Conservation (phyloP, 139 green algal species). For the Chlamydomonas incerta region DNA sequence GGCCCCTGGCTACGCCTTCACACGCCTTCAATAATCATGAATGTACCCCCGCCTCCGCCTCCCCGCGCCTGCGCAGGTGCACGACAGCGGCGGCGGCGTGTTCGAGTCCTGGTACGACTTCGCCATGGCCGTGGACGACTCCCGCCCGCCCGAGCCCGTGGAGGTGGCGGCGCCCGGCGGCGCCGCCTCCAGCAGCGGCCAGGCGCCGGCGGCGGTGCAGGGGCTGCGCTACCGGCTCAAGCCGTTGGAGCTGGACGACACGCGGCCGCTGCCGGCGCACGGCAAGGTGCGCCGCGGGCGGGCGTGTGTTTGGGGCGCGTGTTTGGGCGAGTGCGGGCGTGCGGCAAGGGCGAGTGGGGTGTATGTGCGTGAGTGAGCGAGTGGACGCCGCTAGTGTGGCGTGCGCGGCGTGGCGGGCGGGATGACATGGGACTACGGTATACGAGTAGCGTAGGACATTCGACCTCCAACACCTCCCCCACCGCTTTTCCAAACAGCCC, state of each 20-base stretch:
- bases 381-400: no score
- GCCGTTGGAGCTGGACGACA: conserved; percentile 21
- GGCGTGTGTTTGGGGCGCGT: no score
- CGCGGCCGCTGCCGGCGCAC: conserved; percentile 25
- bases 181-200: background rate
- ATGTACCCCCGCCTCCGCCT: no score
- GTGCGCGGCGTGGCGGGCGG: no score
- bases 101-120: conserved; percentile 64
- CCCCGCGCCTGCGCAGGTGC: background rate
- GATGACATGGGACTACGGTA: no score
- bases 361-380: no score
- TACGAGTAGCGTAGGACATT: no score
- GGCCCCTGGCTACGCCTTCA: no score
- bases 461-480: background rate
- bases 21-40: no score
- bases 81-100: conserved; percentile 41
- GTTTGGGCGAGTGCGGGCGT: no score
- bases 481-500: background rate
- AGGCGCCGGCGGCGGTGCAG: conserved; percentile 7
- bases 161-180: conserved; percentile 27
- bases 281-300: conserved; percentile 33
- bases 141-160: conserved; percentile 50
- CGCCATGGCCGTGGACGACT: conserved; percentile 41
- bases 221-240: conserved; percentile 49
- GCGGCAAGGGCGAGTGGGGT: no score